Percentiles rank a stretch among this genome's conserved stretches.
These are phyloP conservation scores for Capsicum pubescens DNA, from an alignment of 257 asterid species.

Conservation along the genomic window DNA sequence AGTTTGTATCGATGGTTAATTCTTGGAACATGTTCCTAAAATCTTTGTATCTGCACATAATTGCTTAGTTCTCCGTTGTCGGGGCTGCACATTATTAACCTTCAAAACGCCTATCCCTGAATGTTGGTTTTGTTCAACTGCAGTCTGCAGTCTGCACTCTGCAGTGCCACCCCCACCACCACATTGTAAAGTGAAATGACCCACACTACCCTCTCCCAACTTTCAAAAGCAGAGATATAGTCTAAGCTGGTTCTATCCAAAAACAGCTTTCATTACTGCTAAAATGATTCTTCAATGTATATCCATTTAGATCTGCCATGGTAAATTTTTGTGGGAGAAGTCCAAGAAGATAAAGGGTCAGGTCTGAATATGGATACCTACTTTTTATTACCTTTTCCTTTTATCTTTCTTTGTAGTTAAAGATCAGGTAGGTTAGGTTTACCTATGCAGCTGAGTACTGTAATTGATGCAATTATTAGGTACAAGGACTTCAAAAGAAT, in stretches of 20 bases:
- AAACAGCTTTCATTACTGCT: background rate
- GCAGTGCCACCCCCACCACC: background rate
- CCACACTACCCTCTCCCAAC: background rate
- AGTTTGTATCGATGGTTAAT: background rate
- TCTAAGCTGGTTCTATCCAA: background rate
- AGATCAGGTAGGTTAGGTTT: slow-evolving; percentile 2
- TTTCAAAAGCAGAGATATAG: background rate
- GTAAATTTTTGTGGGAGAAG: background rate
- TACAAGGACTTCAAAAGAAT: background rate
- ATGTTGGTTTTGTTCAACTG: background rate
- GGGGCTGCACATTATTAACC: background rate
- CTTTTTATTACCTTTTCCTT: background rate
- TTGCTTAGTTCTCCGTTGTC: too few species aligned
- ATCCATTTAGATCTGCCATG: background rate
- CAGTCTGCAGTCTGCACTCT: background rate
- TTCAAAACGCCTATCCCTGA: background rate
- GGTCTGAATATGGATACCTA: slow-evolving; percentile 18
- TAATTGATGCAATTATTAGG: slow-evolving; percentile 18
- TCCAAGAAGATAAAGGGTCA: slow-evolving; percentile 25
- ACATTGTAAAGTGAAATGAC: background rate
- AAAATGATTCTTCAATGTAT: background rate
- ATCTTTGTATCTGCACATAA: background rate
- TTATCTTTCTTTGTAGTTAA: background rate
- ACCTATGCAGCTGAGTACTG: background rate
- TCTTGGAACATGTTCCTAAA: background rate